Percentiles rank a stretch among this genome's conserved stretches.
Conservation (phyloP, 495 filamentous ascomycete genomes). For the Aspergillus affinis region DNA sequence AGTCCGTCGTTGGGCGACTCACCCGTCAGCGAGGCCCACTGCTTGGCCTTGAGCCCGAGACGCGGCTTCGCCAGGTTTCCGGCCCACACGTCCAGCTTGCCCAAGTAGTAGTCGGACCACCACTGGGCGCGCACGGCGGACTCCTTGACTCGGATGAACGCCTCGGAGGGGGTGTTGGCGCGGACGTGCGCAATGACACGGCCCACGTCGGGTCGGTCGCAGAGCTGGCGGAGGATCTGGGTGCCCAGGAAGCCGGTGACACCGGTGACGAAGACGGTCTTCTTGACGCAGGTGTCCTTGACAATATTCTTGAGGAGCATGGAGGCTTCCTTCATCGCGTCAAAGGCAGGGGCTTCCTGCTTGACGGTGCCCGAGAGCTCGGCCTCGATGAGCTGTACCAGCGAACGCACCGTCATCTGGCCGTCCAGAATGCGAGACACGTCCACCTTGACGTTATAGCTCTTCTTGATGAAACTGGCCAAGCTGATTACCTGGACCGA, state of each 20-base stretch:
- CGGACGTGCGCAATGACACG: conserved; percentile 70
- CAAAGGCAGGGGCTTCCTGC: conserved; percentile 9
- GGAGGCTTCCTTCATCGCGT: conserved; percentile 17
- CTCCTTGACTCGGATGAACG: conserved; percentile 48
- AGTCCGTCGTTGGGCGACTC: conserved; percentile 41
- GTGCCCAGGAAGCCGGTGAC: conserved; percentile 77
- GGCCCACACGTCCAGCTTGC: conserved; percentile 29
- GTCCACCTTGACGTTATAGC: conserved; percentile 25
- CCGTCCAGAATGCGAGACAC: conserved; percentile 22
- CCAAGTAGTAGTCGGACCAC: conserved; percentile 23
- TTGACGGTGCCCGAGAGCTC: conserved; percentile 8
- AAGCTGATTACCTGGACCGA: conserved; percentile 34
- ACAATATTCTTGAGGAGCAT: conserved; percentile 12
- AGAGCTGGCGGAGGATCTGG: conserved; percentile 64
- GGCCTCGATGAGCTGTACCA: conserved; percentile 20
- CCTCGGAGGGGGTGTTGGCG: conserved; percentile 49
- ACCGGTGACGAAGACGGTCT: conserved; percentile 67
- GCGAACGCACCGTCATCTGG: conserved; percentile 22
- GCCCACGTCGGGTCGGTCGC: conserved; percentile 41
- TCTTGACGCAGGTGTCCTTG: conserved; percentile 1
- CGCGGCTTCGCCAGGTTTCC: conserved; percentile 63
- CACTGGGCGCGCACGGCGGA: conserved; percentile 33
- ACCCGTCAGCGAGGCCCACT: conserved; percentile 47
- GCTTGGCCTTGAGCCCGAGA: conserved; percentile 52
- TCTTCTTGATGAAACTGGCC: conserved; percentile 25